Conservation (phyloP, 495 filamentous ascomycete species). For the Viridothelium virens region DNA sequence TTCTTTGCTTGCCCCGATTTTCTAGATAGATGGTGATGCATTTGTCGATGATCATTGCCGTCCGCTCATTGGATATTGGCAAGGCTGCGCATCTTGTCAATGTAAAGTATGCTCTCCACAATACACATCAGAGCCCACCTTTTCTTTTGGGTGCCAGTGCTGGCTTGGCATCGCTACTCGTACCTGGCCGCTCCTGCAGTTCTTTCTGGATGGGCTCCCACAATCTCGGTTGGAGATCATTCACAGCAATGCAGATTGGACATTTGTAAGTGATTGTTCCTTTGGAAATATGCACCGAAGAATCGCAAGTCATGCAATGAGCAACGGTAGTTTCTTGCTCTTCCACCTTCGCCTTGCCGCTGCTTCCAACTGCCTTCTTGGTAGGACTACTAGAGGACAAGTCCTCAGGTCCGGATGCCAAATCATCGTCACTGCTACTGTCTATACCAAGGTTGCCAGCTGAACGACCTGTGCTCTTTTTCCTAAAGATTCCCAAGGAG, state of each 20-base stretch:
- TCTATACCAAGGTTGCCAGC: conserved; percentile 19
- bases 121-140: conserved; percentile 12
- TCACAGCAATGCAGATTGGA: conserved; percentile 78
- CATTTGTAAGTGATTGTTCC: conserved; percentile 70
- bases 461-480: conserved; percentile 23
- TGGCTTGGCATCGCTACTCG: background rate
- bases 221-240: conserved; percentile 52
- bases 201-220: background rate
- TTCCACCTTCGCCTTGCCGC: conserved; percentile 13
- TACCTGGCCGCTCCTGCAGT: background rate
- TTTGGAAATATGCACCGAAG: conserved; percentile 74
- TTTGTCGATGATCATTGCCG: conserved; percentile 45
- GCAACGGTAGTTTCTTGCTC: conserved; percentile 42
- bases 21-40: conserved; percentile 30
- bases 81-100: conserved; percentile 23
- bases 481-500: conserved; percentile 22
- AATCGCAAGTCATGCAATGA: conserved; percentile 50
- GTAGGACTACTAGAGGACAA: background rate
- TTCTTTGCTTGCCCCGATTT: background rate
- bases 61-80: conserved; percentile 32
- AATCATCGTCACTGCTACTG: conserved; percentile 21
- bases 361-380: background rate
- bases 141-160: conserved; percentile 16
- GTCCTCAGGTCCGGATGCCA: conserved; percentile 22
- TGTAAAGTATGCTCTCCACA: conserved; percentile 35